phyloP scores from a whole-genome alignment of 2,329 filamentous ascomycete genomes.

The Fusarium sp. region DNA sequence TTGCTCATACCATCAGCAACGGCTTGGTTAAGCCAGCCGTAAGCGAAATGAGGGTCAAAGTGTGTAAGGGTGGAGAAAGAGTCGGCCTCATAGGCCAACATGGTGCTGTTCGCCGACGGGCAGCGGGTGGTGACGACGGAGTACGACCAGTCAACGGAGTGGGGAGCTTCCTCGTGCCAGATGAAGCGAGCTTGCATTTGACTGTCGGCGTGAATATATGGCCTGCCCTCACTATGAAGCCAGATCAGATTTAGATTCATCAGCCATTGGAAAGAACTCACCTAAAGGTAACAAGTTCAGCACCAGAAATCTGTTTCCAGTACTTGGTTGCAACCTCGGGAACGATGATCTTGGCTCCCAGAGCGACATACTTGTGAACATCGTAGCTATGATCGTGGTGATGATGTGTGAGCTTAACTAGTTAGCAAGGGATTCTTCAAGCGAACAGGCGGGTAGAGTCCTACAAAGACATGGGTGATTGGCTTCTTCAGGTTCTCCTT shows the following conservation, averaged over 20 bases:
- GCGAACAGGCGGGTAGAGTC: background rate
- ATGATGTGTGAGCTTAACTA: background rate
- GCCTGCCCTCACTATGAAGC: background rate
- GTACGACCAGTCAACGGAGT: background rate
- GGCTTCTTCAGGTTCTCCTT: constrained; percentile 17
- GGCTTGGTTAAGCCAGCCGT: background rate
- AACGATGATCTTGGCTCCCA: background rate
- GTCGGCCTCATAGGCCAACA: background rate
- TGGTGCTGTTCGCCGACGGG: background rate
- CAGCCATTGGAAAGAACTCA: background rate
- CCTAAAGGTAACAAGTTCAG: background rate
- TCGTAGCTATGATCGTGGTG: background rate
- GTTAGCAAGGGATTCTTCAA: background rate
- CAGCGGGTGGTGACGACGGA: background rate
- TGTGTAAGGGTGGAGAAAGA: background rate
- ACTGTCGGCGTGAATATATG: background rate
- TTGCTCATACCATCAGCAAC: background rate
- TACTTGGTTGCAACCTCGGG: background rate
- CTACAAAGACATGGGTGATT: constrained; percentile 28
- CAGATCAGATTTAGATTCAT: background rate
- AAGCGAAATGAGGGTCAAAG: background rate
- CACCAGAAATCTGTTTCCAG: background rate
- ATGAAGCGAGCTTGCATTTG: background rate
- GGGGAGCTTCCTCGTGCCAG: background rate
- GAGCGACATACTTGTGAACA: background rate